These are phyloP conservation scores for Magnaporthiopsis rhizophila DNA, from an alignment of 2,329 filamentous ascomycete genomes.

Conservation along the genomic window DNA sequence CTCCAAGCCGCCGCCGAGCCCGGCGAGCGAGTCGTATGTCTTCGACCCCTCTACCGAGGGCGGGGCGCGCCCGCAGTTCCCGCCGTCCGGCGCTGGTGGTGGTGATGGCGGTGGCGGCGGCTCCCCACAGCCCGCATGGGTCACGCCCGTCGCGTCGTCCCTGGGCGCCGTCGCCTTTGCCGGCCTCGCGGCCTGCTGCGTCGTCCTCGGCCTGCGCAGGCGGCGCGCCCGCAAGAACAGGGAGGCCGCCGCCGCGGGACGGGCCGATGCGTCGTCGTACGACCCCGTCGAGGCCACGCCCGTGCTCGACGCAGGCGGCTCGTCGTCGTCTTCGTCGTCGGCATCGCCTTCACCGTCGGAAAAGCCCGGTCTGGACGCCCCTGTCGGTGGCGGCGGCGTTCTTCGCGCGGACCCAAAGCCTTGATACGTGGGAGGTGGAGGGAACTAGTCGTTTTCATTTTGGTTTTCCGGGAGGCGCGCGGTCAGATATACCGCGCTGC, in stretches of 20 bases:
- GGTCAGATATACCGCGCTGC: background rate
- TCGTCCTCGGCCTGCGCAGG: background rate
- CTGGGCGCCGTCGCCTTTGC: background rate
- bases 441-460: background rate
- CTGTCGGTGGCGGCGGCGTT: background rate
- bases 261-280: too few species aligned
- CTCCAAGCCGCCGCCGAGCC: conserved; percentile 48
- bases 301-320: background rate
- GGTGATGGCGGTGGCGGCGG: background rate
- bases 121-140: background rate
- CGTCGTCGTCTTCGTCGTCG: too few species aligned
- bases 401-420: background rate
- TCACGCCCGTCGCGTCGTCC: background rate
- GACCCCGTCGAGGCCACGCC: background rate
- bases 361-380: background rate
- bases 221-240: background rate
- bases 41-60: background rate
- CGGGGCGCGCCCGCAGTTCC: background rate
- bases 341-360: too few species aligned
- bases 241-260: background rate
- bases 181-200: background rate
- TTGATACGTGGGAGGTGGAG: background rate
- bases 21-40: conserved; percentile 28
- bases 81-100: too few species aligned
- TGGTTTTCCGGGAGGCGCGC: background rate